A percentile compares a stretch with the other conserved stretches of the same genome.
Conservation (phyloP, 345 rosid species). For the Bruguiera gymnorhiza region DNA sequence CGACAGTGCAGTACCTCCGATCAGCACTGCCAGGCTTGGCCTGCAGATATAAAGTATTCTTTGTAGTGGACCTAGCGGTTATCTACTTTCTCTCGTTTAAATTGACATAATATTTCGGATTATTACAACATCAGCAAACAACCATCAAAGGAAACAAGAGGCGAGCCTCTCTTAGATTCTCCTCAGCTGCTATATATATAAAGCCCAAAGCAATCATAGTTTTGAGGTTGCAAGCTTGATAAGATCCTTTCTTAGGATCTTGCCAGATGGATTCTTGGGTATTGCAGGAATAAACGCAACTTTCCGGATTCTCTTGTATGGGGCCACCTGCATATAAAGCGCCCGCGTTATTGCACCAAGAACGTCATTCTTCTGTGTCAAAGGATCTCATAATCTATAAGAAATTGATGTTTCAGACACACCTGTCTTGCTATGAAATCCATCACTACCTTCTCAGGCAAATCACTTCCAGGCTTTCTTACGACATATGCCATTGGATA, state of each 20-base stretch:
- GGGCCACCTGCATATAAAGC: slow-evolving; percentile 56
- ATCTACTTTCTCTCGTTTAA: slow-evolving; percentile 30
- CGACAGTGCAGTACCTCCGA: slow-evolving; percentile 52
- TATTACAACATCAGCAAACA: too few species aligned
- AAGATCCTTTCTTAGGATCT: slow-evolving; percentile 79
- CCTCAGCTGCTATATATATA: too few species aligned
- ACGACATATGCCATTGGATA: slow-evolving; percentile 82
- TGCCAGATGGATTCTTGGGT: slow-evolving; percentile 81
- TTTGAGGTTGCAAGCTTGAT: slow-evolving; percentile 74
- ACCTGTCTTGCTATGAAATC: slow-evolving; percentile 72
- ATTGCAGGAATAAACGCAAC: slow-evolving; percentile 56
- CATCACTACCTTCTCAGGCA: slow-evolving; percentile 51
- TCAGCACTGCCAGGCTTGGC: slow-evolving; percentile 56
- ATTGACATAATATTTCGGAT: too few species aligned
- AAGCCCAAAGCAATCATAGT: slow-evolving; percentile 34
- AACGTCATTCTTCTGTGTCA: too few species aligned
- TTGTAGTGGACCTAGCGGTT: slow-evolving; percentile 39
- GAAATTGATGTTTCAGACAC: neutral
- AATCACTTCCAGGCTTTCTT: slow-evolving; percentile 47
- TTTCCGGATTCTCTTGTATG: slow-evolving; percentile 67
- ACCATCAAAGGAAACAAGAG: too few species aligned
- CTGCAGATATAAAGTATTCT: slow-evolving; percentile 42
- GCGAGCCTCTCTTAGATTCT: too few species aligned
- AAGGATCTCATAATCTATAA: neutral
- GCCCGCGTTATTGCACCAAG: neutral